These are phyloP conservation scores for Dryadomyces quercus-mongolicae DNA, from an alignment of 2,329 filamentous ascomycete genomes.

Conservation along the genomic window DNA sequence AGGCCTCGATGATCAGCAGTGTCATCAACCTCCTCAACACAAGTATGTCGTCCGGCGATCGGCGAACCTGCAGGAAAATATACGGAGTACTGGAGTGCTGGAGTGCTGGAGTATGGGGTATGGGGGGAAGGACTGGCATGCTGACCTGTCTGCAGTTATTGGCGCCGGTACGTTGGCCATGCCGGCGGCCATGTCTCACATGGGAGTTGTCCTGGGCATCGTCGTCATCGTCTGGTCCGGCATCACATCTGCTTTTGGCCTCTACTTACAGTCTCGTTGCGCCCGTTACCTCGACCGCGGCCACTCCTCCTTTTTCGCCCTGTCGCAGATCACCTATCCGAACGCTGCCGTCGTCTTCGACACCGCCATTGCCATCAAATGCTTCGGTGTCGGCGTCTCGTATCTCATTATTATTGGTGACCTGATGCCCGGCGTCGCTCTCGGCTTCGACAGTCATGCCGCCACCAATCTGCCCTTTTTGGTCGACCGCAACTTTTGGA, in stretches of 20 bases:
- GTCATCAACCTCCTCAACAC: constrained; percentile 95
- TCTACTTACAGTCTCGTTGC: constrained; percentile 90
- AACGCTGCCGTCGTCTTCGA: constrained; percentile 94
- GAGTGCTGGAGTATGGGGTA: too few species aligned
- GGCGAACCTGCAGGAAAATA: too few species aligned
- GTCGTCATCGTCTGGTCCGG: constrained; percentile 87
- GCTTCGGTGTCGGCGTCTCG: constrained; percentile 92
- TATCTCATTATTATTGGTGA: constrained; percentile 99
- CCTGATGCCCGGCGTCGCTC: constrained; percentile 87
- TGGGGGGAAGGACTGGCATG: not conserved
- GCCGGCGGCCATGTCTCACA: constrained; percentile 91
- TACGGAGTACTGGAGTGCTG: too few species aligned
- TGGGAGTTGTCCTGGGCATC: constrained; percentile 79
- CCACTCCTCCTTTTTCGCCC: constrained; percentile 83
- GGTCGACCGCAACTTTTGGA: constrained; percentile 89
- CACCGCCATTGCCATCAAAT: constrained; percentile 91
- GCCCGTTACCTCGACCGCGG: constrained; percentile 87
- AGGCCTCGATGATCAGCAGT: constrained; percentile 82
- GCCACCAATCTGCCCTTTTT: constrained; percentile 55
- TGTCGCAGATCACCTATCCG: constrained; percentile 93
- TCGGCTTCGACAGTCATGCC: constrained; percentile 59
- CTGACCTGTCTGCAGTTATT: constrained; percentile 51
- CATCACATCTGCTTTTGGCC: constrained; percentile 75
- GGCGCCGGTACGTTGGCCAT: constrained; percentile 89
- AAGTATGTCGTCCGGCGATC: constrained; percentile 41